These are phyloP conservation scores for Curvularia sp. DNA, from an alignment of 2,329 filamentous ascomycete genomes.

Conservation along the genomic window DNA sequence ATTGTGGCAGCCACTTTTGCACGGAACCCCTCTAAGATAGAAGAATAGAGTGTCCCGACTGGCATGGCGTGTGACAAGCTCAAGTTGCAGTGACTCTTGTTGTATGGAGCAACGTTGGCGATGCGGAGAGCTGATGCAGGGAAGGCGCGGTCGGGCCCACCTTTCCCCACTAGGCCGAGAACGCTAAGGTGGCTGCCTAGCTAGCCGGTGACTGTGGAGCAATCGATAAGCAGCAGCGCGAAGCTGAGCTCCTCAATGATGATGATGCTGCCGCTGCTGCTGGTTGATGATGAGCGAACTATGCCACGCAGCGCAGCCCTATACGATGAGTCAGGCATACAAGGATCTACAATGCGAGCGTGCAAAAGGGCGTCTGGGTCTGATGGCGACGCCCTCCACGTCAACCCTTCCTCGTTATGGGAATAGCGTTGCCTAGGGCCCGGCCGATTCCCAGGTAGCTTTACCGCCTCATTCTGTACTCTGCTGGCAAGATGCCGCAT, in stretches of 20 bases:
- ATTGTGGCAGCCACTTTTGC: slow-evolving; percentile 73
- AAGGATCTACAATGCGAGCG: neutral
- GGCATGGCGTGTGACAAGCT: neutral
- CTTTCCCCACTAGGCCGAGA: slow-evolving; percentile 25
- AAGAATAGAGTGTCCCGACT: neutral
- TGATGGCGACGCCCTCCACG: slow-evolving; percentile 17
- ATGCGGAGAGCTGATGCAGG: slow-evolving; percentile 33
- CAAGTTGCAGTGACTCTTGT: slow-evolving; percentile 1
- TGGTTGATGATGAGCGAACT: slow-evolving; percentile 1
- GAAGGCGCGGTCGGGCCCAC: slow-evolving; percentile 31
- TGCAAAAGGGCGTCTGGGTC: slow-evolving; percentile 22
- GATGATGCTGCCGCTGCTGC: neutral
- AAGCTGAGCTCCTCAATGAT: slow-evolving; percentile 13
- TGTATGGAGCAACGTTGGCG: slow-evolving; percentile 24
- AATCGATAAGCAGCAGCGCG: slow-evolving; percentile 28
- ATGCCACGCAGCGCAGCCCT: slow-evolving; percentile 22
- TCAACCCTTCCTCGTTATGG: slow-evolving; percentile 11
- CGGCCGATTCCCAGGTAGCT: slow-evolving; percentile 27
- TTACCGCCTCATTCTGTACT: slow-evolving; percentile 37
- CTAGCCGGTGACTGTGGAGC: slow-evolving; percentile 26
- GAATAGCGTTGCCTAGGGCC: slow-evolving; percentile 27
- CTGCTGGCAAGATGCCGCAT: slow-evolving; percentile 22
- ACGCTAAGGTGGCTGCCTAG: slow-evolving; percentile 30
- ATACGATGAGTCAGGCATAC: slow-evolving; percentile 20
- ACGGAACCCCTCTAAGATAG: slow-evolving; percentile 33